A percentile compares a stretch with the other conserved stretches of the same genome.
Conservation (phyloP, 2,329 filamentous ascomycete species). For the Geosmithia morbida region DNA sequence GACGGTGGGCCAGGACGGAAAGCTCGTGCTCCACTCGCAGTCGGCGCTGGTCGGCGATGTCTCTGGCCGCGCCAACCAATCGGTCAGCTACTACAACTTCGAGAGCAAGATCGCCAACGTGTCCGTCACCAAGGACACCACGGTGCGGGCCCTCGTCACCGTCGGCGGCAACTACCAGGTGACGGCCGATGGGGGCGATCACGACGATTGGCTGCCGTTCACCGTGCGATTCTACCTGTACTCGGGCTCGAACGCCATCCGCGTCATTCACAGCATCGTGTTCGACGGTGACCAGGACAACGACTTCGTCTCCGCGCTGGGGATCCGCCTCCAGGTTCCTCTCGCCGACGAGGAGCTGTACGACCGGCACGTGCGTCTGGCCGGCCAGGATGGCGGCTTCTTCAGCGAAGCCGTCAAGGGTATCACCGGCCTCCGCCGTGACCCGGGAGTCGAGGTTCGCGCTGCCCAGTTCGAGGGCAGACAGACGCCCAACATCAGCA, state of each 20-base stretch:
- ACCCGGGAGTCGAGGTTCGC: conserved; percentile 35
- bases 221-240: conserved; percentile 41
- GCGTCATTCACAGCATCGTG: conserved; percentile 37
- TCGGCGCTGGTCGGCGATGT: conserved; percentile 26
- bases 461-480: conserved; percentile 32
- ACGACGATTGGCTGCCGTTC: conserved; percentile 34
- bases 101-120: conserved; percentile 32
- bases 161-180: conserved; percentile 16
- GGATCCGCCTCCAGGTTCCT: conserved; percentile 38
- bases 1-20: conserved; percentile 28
- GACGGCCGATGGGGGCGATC: conserved; percentile 10
- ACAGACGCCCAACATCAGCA: conserved; percentile 21
- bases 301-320: conserved; percentile 37
- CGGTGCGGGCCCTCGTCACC: conserved; percentile 28
- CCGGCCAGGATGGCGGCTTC: conserved; percentile 36
- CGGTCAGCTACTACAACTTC: conserved; percentile 26
- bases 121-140: conserved; percentile 25
- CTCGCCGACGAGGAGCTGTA: conserved; percentile 34
- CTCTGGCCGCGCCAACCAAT: conserved; percentile 14
- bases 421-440: conserved; percentile 39
- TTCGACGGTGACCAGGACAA: conserved; percentile 32
- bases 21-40: conserved; percentile 37
- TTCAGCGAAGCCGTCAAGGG: conserved; percentile 44
- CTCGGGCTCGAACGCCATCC: conserved; percentile 35
- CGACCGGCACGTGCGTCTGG: conserved; percentile 43